Evolutionary conservation across 108 stramenopile genomes (phyloP), one percentile per base, ranked within the genome.

Genomic region (Phaeodactylum tricornutum): DNA sequence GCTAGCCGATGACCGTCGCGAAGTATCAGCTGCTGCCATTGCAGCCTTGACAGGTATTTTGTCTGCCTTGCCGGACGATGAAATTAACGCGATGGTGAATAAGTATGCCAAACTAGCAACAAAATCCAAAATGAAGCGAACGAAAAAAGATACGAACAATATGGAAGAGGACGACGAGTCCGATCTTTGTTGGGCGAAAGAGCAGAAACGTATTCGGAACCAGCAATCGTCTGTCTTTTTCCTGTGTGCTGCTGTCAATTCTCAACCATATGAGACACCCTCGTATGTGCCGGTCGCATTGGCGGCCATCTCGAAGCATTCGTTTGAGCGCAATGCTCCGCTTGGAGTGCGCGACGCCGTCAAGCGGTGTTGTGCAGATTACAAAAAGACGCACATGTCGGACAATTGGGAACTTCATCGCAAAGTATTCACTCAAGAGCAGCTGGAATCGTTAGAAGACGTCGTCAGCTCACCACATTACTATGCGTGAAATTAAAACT

Each of bases 381-480:
- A 84, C 66, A 88, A 89, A 39, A 58, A 82, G 27, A 93, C 92
- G 3, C 92, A 93, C 49, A 87, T 84, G 57, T 73, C 74, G 9
- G 92, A 93, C 46, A 86, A 86, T 53, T 93, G 92, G 92, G 84
- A 79, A 43, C 60, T 72, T n/a, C 84, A 87, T 44, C 77, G 70
- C 23, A 53, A 64, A 27, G 64, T 64, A 25, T 93, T 93, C 39
- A 81, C 71, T 17, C 83, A 75, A 59, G 83, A 82, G 49, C 77
- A 93, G 47, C 46, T 93, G 0, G 92, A 93, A 28, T 77, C 82
- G 4, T 60, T 93, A 41, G 82, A 89, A 33, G 92, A 93, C 61
- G 91, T 92, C 22, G 82, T 88, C 0, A 92, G 89, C 57, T 77
- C 82, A 8, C 89, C 89, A 19, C 89, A 91, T 58, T 91, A 91